These are phyloP conservation scores for Waltergamsia citrina DNA, from an alignment of 2,329 filamentous ascomycete genomes.

Conservation along the genomic window DNA sequence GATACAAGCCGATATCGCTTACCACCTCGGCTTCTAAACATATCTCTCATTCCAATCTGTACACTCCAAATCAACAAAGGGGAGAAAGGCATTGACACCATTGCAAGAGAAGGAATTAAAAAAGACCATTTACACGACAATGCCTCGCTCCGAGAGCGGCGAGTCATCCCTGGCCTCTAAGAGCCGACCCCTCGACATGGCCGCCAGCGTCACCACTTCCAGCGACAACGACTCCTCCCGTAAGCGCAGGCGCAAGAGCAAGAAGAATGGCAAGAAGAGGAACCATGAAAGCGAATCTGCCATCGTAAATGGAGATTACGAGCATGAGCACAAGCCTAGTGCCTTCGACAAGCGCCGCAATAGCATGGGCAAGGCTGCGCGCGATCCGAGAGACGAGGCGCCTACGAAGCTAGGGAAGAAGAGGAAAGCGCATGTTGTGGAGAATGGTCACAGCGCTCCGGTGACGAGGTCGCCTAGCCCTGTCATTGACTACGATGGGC, in stretches of 20 bases:
- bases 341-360: slow-evolving; percentile 33
- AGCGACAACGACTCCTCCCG: slow-evolving; percentile 15
- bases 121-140: too few relatives aligned
- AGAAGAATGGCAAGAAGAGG: slow-evolving; percentile 11
- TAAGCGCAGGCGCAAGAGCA: slow-evolving; percentile 16
- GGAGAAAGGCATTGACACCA: too few relatives aligned
- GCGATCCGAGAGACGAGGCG: slow-evolving; percentile 49
- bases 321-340: slow-evolving; percentile 14
- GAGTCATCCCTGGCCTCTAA: slow-evolving; percentile 9
- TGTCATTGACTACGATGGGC: slow-evolving; percentile 52
- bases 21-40: too few relatives aligned
- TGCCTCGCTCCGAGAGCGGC: slow-evolving; percentile 2
- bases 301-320: slow-evolving; percentile 16
- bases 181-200: slow-evolving; percentile 16
- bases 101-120: too few relatives aligned
- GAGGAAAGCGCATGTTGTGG: slow-evolving; percentile 2
- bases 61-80: too few relatives aligned
- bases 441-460: not conserved
- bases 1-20: too few relatives aligned
- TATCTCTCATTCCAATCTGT: too few relatives aligned
- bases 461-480: slow-evolving; percentile 32
- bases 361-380: slow-evolving; percentile 51
- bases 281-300: slow-evolving; percentile 6
- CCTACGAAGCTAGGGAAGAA: slow-evolving; percentile 25
- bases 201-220: slow-evolving; percentile 16